A percentile compares a stretch with the other conserved stretches of the same genome.
Evolutionary conservation across 2,329 filamentous ascomycete genomes (phyloP).

Genomic region (Penicillium nordicum): DNA sequence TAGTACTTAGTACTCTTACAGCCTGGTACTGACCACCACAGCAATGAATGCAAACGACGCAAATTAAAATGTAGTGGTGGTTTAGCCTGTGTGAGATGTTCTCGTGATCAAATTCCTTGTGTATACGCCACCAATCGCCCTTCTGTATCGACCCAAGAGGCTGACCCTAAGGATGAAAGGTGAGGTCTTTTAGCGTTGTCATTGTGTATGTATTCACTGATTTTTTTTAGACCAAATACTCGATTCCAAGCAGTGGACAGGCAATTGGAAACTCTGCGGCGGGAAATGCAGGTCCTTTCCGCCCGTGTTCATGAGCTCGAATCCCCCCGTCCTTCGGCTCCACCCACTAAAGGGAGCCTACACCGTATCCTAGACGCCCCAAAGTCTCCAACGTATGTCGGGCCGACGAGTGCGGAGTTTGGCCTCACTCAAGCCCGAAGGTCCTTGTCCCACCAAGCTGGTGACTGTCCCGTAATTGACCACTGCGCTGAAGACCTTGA

Average conservation of each 20-base stretch:
- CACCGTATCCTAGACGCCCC: constrained; percentile 34
- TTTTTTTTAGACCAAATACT: constrained; percentile 11
- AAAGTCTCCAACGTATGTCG: constrained; percentile 33
- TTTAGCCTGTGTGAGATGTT: constrained; percentile 64
- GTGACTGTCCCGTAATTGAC: background rate
- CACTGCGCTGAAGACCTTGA: constrained; percentile 20
- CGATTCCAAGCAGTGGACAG: constrained; percentile 27
- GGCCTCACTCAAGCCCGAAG: constrained; percentile 24
- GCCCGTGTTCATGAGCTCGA: constrained; percentile 30
- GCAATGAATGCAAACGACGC: constrained; percentile 71
- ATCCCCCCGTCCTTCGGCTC: constrained; percentile 14
- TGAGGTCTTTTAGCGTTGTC: background rate
- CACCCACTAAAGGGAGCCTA: constrained; percentile 13
- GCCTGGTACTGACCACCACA: constrained; percentile 27
- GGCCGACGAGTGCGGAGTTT: constrained; percentile 38
- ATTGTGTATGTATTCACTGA: background rate
- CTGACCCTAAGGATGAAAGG: constrained; percentile 21
- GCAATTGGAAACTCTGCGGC: constrained; percentile 28
- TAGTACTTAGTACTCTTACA: no score
- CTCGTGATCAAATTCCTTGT: constrained; percentile 58
- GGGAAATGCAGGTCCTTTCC: constrained; percentile 31
- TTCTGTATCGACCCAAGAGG: constrained; percentile 9
- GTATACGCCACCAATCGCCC: constrained; percentile 63
- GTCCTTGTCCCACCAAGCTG: background rate
- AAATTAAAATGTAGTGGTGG: constrained; percentile 74